Conservation (phyloP, 2,329 filamentous ascomycete species). For the Penicillium sp. region DNA sequence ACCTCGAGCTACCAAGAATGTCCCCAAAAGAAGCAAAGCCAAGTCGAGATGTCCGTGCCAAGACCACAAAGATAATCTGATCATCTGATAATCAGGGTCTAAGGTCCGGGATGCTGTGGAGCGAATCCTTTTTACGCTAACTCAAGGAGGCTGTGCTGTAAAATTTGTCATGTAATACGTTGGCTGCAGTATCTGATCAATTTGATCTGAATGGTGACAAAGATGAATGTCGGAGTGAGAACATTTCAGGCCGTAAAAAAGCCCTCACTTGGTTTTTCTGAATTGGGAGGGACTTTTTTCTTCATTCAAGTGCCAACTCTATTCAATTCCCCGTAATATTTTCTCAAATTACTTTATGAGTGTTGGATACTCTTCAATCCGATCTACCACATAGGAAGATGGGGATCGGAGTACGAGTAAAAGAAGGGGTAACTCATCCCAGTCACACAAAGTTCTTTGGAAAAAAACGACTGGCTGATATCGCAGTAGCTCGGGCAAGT, state of each 20-base stretch:
- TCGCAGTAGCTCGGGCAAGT: constrained; percentile 8
- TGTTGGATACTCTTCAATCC: background rate
- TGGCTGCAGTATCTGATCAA: background rate
- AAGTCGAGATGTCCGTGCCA: background rate
- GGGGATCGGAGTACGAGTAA: background rate
- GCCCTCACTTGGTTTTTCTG: background rate
- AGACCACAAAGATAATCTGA: background rate
- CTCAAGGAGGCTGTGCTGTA: background rate
- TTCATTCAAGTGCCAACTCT: background rate
- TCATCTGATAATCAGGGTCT: constrained; percentile 1
- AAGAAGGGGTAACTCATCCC: background rate
- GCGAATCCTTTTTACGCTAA: background rate
- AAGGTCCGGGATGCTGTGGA: background rate
- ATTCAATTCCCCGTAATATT: background rate
- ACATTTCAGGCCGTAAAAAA: background rate
- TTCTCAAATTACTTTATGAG: background rate
- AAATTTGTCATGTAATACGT: background rate
- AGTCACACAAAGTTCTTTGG: background rate
- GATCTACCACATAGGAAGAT: background rate
- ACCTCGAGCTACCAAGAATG: background rate
- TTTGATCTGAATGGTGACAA: background rate
- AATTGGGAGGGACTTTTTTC: background rate
- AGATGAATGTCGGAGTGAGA: background rate
- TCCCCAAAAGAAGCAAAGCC: background rate
- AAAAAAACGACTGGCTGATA: background rate